These are phyloP conservation scores for Chaetothyriales sp. DNA, from an alignment of 2,329 filamentous ascomycete genomes.

Conservation along the genomic window DNA sequence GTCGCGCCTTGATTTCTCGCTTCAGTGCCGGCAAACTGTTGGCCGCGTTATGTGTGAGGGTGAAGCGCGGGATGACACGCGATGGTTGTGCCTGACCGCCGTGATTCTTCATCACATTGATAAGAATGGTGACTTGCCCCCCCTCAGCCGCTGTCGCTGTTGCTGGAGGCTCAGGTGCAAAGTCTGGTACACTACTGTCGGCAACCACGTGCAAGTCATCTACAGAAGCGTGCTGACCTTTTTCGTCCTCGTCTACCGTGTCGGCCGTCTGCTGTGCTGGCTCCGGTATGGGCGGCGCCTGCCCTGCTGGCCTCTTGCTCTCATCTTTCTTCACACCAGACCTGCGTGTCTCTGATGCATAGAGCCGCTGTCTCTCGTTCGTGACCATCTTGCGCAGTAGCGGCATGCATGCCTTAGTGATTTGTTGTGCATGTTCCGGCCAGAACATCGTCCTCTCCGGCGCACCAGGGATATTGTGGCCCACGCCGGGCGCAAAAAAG, in stretches of 20 bases:
- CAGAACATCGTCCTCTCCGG: constrained; percentile 34
- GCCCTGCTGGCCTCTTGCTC: constrained; percentile 2
- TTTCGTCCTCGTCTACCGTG: not conserved
- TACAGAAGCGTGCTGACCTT: not conserved
- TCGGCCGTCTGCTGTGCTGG: not conserved
- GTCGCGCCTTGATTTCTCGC: constrained; percentile 9
- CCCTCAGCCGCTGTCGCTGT: not conserved
- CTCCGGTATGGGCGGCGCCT: constrained; percentile 1
- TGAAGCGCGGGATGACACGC: constrained; percentile 14
- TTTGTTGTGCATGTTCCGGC: constrained; percentile 40
- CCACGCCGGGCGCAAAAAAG: constrained; percentile 29
- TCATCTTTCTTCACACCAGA: constrained; percentile 21
- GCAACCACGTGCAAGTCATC: not conserved
- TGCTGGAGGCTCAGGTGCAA: not conserved
- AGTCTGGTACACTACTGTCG: not conserved
- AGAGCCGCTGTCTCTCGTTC: constrained; percentile 43
- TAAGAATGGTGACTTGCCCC: not conserved
- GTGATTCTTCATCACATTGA: constrained; percentile 14
- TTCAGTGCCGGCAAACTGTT: constrained; percentile 9
- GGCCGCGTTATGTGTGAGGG: constrained; percentile 9
- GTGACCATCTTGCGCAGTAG: constrained; percentile 44
- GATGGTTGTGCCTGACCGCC: constrained; percentile 6
- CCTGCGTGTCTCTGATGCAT: constrained; percentile 42
- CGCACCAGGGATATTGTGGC: constrained; percentile 21
- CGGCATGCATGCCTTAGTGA: constrained; percentile 43